Percentiles rank a stretch among this genome's conserved stretches.
Conservation (phyloP, 768 basidiomycete genomes). For the Coprinopsis strossmayeri region DNA sequence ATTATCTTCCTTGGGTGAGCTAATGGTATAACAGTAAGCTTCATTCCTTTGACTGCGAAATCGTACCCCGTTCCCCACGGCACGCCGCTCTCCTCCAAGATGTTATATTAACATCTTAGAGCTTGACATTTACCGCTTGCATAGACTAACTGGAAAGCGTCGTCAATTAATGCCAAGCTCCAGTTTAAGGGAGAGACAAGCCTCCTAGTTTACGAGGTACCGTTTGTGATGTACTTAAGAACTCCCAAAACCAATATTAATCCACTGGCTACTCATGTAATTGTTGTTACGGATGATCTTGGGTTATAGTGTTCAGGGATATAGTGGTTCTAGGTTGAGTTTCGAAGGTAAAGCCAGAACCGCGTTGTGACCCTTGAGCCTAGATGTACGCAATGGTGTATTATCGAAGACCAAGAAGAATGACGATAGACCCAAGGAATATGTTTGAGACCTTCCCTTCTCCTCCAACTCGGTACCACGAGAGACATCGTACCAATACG, state of each 20-base stretch:
- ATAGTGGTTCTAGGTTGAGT: not conserved
- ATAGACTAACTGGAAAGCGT: no score
- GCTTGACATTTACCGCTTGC: not conserved
- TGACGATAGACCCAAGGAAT: constrained; percentile 33
- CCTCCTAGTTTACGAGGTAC: no score
- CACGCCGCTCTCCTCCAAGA: not conserved
- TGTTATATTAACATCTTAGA: not conserved
- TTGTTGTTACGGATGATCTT: not conserved
- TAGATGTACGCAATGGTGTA: no score
- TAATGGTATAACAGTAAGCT: not conserved
- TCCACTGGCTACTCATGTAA: not conserved
- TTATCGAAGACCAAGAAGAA: no score
- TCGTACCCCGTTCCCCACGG: not conserved
- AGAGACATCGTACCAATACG: constrained; percentile 28
- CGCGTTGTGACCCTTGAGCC: not conserved
- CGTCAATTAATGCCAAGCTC: no score
- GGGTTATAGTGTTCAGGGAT: not conserved
- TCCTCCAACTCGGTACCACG: constrained; percentile 34
- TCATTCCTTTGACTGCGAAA: not conserved
- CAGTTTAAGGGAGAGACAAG: no score
- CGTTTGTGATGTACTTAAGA: not conserved
- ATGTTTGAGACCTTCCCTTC: constrained; percentile 28
- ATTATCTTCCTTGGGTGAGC: not conserved
- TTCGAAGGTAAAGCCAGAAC: not conserved
- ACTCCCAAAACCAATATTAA: not conserved